These are phyloP conservation scores for Leccinum subgranulosum DNA, from an alignment of 768 basidiomycete species.

Conservation along the genomic window DNA sequence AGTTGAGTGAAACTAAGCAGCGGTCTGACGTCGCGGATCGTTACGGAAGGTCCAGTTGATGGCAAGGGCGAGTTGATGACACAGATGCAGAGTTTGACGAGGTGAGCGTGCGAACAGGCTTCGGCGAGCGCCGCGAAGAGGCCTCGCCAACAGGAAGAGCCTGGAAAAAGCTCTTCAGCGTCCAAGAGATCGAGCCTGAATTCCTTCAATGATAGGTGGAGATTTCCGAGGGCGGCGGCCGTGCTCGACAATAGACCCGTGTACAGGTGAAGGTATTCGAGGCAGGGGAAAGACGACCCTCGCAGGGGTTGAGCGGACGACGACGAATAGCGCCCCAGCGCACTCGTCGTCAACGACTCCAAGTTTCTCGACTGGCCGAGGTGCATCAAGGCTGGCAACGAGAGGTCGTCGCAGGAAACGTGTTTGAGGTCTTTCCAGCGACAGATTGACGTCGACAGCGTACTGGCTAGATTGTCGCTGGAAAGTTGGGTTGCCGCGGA, in stretches of 20 bases:
- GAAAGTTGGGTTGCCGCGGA: slow-evolving; percentile 6
- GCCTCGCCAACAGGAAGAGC: slow-evolving; percentile 5
- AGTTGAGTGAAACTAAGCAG: slow-evolving; percentile 14
- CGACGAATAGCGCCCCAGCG: slow-evolving; percentile 6
- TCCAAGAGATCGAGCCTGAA: slow-evolving; percentile 24
- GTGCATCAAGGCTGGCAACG: slow-evolving; percentile 15
- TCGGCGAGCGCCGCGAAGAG: slow-evolving; percentile 9
- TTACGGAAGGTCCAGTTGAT: neutral
- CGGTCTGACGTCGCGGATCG: slow-evolving; percentile 12
- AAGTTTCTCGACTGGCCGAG: slow-evolving; percentile 11
- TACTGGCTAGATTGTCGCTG: slow-evolving; percentile 7
- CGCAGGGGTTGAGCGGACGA: slow-evolving; percentile 6
- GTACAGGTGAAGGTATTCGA: slow-evolving; percentile 21
- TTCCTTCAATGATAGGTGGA: slow-evolving; percentile 13
- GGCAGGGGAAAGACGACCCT: slow-evolving; percentile 4
- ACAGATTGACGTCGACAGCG: slow-evolving; percentile 18
- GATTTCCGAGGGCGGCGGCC: slow-evolving; percentile 2
- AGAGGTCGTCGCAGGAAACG: slow-evolving; percentile 24
- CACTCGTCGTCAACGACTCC: slow-evolving; percentile 15
- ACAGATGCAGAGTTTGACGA: slow-evolving; percentile 12
- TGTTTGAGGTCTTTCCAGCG: slow-evolving; percentile 17
- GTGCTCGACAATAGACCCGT: slow-evolving; percentile 10
- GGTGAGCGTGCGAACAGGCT: slow-evolving; percentile 11
- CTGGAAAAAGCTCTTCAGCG: slow-evolving; percentile 9
- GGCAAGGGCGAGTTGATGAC: slow-evolving; percentile 13